Base-by-base conservation (phyloP, 129 eudicot species). In the Tanacetum coccineum region DNA sequence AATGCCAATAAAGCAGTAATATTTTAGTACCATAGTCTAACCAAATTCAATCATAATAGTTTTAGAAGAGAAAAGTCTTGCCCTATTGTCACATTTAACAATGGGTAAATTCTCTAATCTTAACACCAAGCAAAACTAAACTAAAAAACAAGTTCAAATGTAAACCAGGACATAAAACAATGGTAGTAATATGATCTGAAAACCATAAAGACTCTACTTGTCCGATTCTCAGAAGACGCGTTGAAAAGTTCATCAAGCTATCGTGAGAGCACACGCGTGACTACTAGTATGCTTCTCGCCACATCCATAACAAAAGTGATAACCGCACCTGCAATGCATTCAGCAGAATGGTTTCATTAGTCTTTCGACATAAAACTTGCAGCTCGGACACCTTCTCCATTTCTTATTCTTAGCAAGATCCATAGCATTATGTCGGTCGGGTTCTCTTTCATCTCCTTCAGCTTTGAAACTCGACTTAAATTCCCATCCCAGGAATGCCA, bases 341-440 rank as follows among this genome's bases (percentile, higher is more conserved):
- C 3, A 40, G n/a, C 52, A 49, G 36, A 30, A 30, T 32, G 39
- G 2, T 32, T 32, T 32, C 9, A 5, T 32, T 32, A 32, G 9
- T 67, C 59, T 86, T 18, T 86, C 86, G 39, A 86, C 93, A 69
- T 44, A 72, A 40, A n/a, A 63, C 1, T 70, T 73, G 78, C 93
- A 86, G 0, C 39, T 62, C 5, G 93, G 81, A 45, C 93, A 86
- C 54, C 75, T 72, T 68, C 9, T 75, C 93, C 93, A 86, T 22
- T 70, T 70, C 9, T 86, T 74, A 6, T 54, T 47, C 70, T 62
- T 77, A 0, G 87, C 88, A 40, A 86, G 84, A 54, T 72, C 42
- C 57, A 71, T 61, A 79, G 30, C 80, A 68, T 70, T 8, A 72
- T 6, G 64, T 80, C 80, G 17, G 64, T 76, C 1, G 65, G 59